Evolutionary conservation across 768 basidiomycete genomes (phyloP), one percentile per base, ranked within the genome.

Genomic region (Pisolithus microcarpus): DNA sequence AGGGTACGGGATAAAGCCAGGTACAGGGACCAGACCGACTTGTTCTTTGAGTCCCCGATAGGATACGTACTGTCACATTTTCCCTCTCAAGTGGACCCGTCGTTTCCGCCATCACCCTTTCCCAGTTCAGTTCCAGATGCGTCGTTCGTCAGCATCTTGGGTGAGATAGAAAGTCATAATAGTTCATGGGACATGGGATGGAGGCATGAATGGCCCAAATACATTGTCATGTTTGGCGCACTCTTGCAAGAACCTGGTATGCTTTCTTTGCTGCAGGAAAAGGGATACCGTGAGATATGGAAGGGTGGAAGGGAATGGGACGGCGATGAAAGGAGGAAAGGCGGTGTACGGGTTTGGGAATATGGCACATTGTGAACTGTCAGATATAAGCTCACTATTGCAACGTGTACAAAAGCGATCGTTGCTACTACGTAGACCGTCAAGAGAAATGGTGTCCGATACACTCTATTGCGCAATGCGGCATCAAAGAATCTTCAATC

Each of bases 211-310:
- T 93, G 90, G 88, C 92, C 95, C 0, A 77, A 75, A 40, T 81
- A 92, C 65, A 59, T 98, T 15, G 78, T 91, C 3, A 71, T 93
- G 48, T 98, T 98, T 61, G 91, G 89, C 5, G 76, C 76, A n/a
- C 69, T 98, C 42, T 70, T 95, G 39, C 65, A 72, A 5, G 68
- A 77, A 46, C 65, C 72, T 8, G 78, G 74, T 2, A 72, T 91
- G 1, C 60, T 65, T 42, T 56, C 65, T 2, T 21, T 81, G 23
- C 65, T 93, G 44, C 60, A 67, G 46, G 63, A 61, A 15, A 73
- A 73, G 36, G 86, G 85, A 4, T 96, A 93, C 56, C 38, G 46
- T 18, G 80, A 86, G 59, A 74, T 80, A 0, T 84, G 83, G 83
- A 70, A 69, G 21, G 71, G 69, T 9, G 86, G 85, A 23, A 83